Evolutionary conservation across 2,329 filamentous ascomycete genomes (phyloP).

Genomic region (Calonectria multiphialidica): DNA sequence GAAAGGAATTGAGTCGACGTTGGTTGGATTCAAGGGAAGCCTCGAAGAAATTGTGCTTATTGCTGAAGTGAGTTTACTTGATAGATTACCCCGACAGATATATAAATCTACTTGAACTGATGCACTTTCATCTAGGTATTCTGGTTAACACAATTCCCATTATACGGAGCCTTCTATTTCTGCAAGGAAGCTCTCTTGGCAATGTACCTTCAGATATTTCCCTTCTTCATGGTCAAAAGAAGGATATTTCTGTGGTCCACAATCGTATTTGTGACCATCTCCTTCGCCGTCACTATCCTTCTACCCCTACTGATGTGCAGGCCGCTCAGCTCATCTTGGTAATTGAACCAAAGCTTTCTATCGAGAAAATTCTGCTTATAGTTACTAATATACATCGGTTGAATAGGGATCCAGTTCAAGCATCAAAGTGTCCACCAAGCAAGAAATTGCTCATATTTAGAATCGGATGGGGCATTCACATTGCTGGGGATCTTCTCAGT

Average conservation of each 20-base stretch:
- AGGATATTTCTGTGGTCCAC: conserved; percentile 21
- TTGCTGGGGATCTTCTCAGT: background rate
- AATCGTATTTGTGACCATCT: background rate
- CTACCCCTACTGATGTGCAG: background rate
- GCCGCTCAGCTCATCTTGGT: background rate
- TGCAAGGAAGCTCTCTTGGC: conserved; percentile 30
- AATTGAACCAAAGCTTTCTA: background rate
- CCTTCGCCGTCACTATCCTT: background rate
- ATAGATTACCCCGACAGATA: too few relatives aligned
- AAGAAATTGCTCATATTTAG: background rate
- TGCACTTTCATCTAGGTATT: background rate
- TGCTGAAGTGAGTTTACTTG: background rate
- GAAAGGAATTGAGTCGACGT: background rate
- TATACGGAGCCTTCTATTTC: conserved; percentile 23
- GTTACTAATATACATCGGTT: background rate
- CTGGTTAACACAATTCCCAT: conserved; percentile 25
- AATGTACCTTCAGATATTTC: conserved; percentile 28
- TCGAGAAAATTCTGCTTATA: background rate
- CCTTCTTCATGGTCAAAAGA: conserved; percentile 26
- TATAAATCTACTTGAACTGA: background rate
- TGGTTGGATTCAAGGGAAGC: background rate
- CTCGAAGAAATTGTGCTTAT: background rate
- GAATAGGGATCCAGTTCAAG: background rate
- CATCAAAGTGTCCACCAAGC: background rate
- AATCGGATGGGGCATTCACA: background rate